Conservation (phyloP, 495 filamentous ascomycete species). For the Neurospora sp. region DNA sequence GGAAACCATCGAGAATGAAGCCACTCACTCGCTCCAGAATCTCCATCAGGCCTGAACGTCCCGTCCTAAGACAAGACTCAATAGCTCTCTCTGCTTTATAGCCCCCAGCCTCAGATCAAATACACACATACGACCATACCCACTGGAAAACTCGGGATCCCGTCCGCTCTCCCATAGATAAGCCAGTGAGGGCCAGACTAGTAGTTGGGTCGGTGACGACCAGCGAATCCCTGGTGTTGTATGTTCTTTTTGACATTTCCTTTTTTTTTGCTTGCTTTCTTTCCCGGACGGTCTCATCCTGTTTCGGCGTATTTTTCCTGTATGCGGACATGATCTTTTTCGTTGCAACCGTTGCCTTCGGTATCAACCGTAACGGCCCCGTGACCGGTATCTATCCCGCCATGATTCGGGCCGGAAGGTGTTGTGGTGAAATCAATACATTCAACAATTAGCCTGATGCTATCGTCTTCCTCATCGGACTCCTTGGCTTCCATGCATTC, state of each 20-base stretch:
- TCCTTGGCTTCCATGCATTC: not conserved
- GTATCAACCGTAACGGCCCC: not conserved
- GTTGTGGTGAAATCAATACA: not conserved
- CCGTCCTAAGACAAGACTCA: not conserved
- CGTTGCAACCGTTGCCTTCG: not conserved
- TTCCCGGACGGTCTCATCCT: not conserved
- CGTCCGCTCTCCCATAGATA: constrained; percentile 42
- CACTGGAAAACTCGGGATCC: constrained; percentile 36
- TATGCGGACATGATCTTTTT: not conserved
- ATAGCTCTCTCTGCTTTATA: not conserved
- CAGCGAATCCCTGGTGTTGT: constrained; percentile 20
- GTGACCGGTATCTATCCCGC: not conserved
- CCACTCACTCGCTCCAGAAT: not conserved
- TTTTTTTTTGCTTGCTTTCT: not conserved
- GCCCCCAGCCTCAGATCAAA: not conserved
- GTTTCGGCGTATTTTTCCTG: not conserved
- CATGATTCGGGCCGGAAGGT: not conserved
- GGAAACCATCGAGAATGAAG: not conserved
- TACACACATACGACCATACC: constrained; percentile 35
- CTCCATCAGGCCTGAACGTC: not conserved
- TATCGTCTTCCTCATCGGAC: not conserved
- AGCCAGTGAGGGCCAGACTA: constrained; percentile 24
- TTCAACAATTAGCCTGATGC: not conserved
- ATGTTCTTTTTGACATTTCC: constrained; percentile 6
- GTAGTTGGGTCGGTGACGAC: constrained; percentile 42